Evolutionary conservation across 768 basidiomycete genomes (phyloP).

Genomic region (Termitomyces sp.): DNA sequence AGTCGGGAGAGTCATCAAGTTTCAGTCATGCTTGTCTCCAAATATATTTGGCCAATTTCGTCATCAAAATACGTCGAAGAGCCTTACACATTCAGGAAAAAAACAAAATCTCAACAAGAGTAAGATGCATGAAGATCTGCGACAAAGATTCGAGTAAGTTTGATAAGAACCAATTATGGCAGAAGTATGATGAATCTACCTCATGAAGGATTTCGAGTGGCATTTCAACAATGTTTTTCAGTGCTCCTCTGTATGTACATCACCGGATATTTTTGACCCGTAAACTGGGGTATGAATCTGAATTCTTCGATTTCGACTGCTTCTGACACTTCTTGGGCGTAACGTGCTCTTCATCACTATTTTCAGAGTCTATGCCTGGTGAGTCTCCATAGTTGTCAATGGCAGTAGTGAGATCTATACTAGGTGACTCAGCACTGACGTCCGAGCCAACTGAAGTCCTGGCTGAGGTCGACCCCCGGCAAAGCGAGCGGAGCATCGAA

Average conservation of each 20-base stretch:
- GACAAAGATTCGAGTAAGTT: not conserved
- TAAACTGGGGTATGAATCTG: not conserved
- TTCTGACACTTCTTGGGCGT: not conserved
- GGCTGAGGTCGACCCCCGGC: too few relatives aligned
- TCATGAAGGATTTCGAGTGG: conserved; percentile 27
- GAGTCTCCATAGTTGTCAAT: not conserved
- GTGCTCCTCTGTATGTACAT: conserved; percentile 15
- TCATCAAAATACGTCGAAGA: conserved; percentile 24
- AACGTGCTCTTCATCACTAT: not conserved
- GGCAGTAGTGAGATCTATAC: not conserved
- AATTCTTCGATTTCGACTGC: not conserved
- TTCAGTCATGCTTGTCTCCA: conserved; percentile 7
- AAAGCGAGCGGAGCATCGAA: too few relatives aligned
- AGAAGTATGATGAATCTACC: conserved; percentile 6
- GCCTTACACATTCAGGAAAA: conserved; percentile 33
- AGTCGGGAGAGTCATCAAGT: conserved; percentile 5
- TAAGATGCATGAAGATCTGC: conserved; percentile 33
- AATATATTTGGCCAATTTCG: not conserved
- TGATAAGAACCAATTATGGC: too few relatives aligned
- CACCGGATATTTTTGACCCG: conserved; percentile 4
- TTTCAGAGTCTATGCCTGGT: not conserved
- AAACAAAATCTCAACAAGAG: conserved; percentile 33
- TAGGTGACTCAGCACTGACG: not conserved
- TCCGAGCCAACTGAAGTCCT: too few relatives aligned
- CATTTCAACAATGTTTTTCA: conserved; percentile 20